phyloP scores from a whole-genome alignment of 2,329 filamentous ascomycete genomes.

The Sporothrix pseudoabietina region DNA sequence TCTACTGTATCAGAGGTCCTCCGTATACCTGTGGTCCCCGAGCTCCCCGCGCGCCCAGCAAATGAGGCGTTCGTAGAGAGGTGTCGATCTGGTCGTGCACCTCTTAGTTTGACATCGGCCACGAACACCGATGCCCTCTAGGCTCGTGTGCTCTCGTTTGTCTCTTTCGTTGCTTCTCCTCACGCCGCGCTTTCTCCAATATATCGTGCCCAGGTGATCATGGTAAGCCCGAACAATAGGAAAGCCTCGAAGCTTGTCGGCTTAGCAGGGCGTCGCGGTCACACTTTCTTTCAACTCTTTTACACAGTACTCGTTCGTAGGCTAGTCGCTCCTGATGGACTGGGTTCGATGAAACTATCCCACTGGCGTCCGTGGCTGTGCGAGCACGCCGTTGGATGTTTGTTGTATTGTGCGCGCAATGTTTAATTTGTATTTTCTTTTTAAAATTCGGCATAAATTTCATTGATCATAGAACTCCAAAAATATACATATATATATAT shows the following conservation, averaged over 20 bases:
- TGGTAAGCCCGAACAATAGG: not conserved
- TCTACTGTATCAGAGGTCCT: not conserved
- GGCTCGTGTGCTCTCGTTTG: not conserved
- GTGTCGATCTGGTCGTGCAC: constrained; percentile 3
- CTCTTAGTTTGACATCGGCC: not conserved
- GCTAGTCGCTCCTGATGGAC: not conserved
- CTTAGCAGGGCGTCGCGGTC: not conserved
- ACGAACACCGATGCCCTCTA: not conserved
- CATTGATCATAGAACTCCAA: not conserved
- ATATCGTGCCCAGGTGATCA: not conserved
- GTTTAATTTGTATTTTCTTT: not conserved
- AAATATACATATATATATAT: not conserved
- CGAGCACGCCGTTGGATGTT: not conserved
- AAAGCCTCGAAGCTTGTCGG: not conserved
- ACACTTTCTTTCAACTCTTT: not conserved
- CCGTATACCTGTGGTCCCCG: not conserved
- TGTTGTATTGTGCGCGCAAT: not conserved
- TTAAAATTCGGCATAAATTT: not conserved
- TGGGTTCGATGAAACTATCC: not conserved
- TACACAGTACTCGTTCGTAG: not conserved
- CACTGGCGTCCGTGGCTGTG: not conserved
- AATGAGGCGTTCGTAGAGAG: not conserved
- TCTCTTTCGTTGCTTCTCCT: not conserved
- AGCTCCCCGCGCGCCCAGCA: not conserved
- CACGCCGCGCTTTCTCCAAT: not conserved